These are phyloP conservation scores for Fusarium verrucosum DNA, from an alignment of 2,329 filamentous ascomycete genomes.

Conservation along the genomic window DNA sequence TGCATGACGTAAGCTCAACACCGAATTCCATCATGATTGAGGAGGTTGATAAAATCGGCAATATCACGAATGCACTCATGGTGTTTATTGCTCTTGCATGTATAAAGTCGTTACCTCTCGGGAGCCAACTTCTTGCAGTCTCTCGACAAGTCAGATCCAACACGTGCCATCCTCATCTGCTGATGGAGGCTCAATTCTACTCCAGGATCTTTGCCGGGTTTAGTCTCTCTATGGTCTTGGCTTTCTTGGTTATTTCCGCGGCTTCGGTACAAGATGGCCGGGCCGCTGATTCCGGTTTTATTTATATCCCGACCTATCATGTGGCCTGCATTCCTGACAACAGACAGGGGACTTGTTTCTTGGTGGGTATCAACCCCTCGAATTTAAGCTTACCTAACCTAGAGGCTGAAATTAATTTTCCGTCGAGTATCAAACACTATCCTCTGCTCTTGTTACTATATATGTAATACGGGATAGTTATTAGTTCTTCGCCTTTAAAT, in stretches of 20 bases:
- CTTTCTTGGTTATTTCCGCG: background rate
- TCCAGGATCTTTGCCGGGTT: background rate
- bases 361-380: no score
- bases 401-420: background rate
- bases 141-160: no score
- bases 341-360: no score
- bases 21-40: background rate
- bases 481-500: no score
- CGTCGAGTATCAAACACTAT: background rate
- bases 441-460: background rate
- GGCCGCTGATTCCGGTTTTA: background rate
- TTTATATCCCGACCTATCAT: background rate
- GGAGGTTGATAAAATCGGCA: background rate
- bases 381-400: background rate
- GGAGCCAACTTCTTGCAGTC: no score
- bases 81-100: background rate
- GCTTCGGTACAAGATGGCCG: background rate
- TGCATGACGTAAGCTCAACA: background rate
- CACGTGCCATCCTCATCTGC: no score
- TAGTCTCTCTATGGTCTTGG: background rate
- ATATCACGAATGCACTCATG: background rate
- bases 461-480: no score
- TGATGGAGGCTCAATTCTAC: no score
- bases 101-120: no score
- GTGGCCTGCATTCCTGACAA: no score